Percentiles rank a stretch among this genome's conserved stretches.
Evolutionary conservation across 2,329 filamentous ascomycete species (phyloP).

Genomic region (Beauveria varroae): DNA sequence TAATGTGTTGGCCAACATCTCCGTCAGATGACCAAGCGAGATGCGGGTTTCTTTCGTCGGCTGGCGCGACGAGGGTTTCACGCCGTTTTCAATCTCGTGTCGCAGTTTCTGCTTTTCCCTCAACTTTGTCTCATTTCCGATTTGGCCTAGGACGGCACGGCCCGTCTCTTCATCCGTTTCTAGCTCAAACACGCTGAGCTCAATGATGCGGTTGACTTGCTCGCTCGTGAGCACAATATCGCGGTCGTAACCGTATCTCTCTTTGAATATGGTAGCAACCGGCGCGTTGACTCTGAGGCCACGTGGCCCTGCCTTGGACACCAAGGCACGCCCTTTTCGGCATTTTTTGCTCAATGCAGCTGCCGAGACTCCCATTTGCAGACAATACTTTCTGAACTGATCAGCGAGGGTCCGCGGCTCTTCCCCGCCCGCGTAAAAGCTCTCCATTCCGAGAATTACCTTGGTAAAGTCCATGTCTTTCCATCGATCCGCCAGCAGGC

Average conservation of each 20-base stretch:
- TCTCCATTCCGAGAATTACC: background rate
- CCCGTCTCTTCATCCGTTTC: background rate
- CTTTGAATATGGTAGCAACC: background rate
- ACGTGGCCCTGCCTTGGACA: background rate
- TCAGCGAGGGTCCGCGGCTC: background rate
- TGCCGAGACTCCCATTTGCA: constrained; percentile 1
- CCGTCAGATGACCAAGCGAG: background rate
- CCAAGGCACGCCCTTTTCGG: background rate
- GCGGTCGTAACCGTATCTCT: background rate
- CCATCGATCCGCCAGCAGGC: background rate
- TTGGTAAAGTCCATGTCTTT: background rate
- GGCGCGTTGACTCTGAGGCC: background rate
- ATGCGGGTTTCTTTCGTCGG: background rate
- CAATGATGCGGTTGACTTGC: background rate
- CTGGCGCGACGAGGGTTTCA: background rate
- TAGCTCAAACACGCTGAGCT: background rate
- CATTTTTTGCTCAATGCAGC: background rate
- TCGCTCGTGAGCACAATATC: background rate
- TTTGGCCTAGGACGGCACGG: background rate
- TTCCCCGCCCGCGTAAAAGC: background rate
- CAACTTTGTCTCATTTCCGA: background rate
- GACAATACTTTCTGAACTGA: background rate
- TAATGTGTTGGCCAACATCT: background rate
- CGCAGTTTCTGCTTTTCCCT: background rate
- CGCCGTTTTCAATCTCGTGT: background rate